Conservation (phyloP, 129 eudicot species). For the Calendula officinalis region DNA sequence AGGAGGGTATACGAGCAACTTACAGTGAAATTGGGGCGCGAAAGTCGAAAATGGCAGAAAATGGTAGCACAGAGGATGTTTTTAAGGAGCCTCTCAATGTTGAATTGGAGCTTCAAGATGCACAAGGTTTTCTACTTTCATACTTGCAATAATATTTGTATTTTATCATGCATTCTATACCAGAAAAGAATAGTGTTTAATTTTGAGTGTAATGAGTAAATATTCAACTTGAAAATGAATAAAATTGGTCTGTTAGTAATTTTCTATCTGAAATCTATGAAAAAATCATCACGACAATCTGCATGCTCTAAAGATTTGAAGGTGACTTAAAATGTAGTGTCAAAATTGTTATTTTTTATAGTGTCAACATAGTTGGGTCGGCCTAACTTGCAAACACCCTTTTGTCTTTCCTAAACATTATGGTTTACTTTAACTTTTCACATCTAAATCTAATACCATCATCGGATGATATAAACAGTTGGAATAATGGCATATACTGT, state of each 20-base stretch:
- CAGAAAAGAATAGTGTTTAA: neutral
- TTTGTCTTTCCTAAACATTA: no score
- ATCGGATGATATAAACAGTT: no score
- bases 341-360: no score
- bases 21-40: no score
- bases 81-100: slow-evolving; percentile 71
- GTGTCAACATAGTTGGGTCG: no score
- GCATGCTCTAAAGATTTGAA: neutral
- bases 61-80: slow-evolving; percentile 44
- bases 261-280: neutral
- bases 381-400: no score
- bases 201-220: neutral
- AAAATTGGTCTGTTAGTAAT: neutral
- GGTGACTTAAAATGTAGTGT: no score
- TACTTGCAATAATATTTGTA: slow-evolving; percentile 11
- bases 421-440: no score
- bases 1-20: slow-evolving; percentile 8
- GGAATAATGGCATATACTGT: no score
- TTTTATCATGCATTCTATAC: neutral
- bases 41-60: slow-evolving; percentile 52
- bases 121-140: slow-evolving; percentile 51
- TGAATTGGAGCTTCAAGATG: slow-evolving; percentile 82
- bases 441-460: no score
- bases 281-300: neutral
- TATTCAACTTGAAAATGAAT: neutral